Evolutionary conservation across 331 rosid genomes (phyloP).

Genomic region (Phaseolus coccineus): DNA sequence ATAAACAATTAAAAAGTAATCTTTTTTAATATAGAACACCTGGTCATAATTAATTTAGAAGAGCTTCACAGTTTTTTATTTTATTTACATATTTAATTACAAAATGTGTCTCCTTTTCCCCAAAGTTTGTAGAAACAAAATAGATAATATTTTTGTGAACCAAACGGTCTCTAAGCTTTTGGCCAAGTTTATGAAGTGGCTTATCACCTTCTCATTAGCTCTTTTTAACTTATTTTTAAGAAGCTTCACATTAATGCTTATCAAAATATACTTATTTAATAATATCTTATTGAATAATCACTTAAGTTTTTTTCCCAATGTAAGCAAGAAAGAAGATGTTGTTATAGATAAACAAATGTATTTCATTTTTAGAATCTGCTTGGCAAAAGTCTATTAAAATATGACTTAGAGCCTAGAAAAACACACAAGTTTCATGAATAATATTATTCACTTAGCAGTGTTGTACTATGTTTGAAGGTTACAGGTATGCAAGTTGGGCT

Average conservation of each 20-base stretch:
- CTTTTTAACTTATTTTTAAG: not conserved
- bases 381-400: conserved; percentile 24
- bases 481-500: conserved; percentile 73
- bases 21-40: not conserved
- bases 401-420: not conserved
- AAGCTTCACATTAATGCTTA: not conserved
- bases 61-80: not conserved
- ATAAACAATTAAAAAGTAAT: not conserved
- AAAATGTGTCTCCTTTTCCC: too few species aligned
- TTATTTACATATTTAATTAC: too few species aligned
- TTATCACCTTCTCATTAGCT: not conserved
- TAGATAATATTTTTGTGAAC: not conserved
- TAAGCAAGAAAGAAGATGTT: not conserved
- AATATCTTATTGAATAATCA: not conserved
- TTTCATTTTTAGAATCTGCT: conserved; percentile 6
- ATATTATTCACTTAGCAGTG: conserved; percentile 31
- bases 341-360: not conserved
- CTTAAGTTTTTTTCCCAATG: not conserved
- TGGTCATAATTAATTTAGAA: not conserved
- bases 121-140: too few species aligned
- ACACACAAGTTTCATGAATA: conserved; percentile 17
- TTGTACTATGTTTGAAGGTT: conserved; percentile 64
- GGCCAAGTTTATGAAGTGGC: not conserved
- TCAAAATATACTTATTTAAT: not conserved
- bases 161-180: not conserved